Percentiles rank a stretch among this genome's conserved stretches.
Evolutionary conservation across 1,284 basidiomycete species (phyloP).

Genomic region (Porogramme epimiltina): DNA sequence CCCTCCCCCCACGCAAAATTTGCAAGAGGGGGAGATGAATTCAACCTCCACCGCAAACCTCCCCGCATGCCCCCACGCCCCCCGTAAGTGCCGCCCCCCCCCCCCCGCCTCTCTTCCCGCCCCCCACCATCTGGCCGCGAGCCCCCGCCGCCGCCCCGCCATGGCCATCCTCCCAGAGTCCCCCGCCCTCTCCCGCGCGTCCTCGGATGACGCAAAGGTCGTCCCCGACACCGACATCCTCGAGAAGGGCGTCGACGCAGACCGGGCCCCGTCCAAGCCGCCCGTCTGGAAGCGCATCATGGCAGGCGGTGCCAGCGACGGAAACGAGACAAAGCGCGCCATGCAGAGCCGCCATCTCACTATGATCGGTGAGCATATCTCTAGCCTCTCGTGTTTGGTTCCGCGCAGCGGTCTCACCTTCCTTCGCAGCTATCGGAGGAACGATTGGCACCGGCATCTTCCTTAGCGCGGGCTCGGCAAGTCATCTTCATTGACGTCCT

Average conservation of each 20-base stretch:
- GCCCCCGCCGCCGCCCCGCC: not conserved
- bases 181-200: constrained; percentile 14
- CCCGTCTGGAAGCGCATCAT: constrained; percentile 28
- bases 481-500: constrained; percentile 13
- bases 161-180: constrained; percentile 9
- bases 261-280: not conserved
- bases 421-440: constrained; percentile 41
- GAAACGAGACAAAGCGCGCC: constrained; percentile 38
- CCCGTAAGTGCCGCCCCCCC: not conserved
- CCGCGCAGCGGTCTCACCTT: not conserved
- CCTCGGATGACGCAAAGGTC: constrained; percentile 13
- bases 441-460: constrained; percentile 57
- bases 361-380: constrained; percentile 39
- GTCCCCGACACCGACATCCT: constrained; percentile 3
- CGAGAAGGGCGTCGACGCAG: constrained; percentile 12
- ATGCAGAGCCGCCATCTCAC: constrained; percentile 43
- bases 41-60: too few relatives aligned
- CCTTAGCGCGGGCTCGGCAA: constrained; percentile 51
- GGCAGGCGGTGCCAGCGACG: constrained; percentile 21
- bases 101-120: too few relatives aligned
- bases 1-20: too few relatives aligned
- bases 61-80: too few relatives aligned
- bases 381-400: not conserved
- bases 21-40: too few relatives aligned
- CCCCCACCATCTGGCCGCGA: not conserved